These are phyloP conservation scores for Fraxinus nigra DNA, from an alignment of 305 asterid species.

Conservation along the genomic window DNA sequence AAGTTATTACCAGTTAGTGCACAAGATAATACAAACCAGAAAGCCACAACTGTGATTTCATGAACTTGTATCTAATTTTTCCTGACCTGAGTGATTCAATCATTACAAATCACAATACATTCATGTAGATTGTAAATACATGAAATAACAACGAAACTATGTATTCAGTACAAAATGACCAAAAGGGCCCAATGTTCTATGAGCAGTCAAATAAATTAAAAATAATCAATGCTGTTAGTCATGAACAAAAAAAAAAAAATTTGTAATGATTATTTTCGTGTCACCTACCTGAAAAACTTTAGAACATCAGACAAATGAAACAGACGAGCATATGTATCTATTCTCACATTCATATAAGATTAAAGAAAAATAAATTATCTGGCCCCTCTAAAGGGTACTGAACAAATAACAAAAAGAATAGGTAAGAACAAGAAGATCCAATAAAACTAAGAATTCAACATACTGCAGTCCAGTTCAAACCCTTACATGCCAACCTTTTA, in stretches of 20 bases:
- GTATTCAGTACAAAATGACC: slow-evolving; percentile 3
- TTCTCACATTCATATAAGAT: not conserved
- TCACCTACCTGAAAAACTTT: not conserved
- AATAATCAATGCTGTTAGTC: slow-evolving; percentile 2
- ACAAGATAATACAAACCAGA: slow-evolving; percentile 15
- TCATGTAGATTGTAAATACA: not conserved
- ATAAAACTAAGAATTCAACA: not conserved
- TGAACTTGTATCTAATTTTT: not conserved
- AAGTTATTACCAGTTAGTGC: slow-evolving; percentile 27
- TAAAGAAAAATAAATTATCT: not conserved
- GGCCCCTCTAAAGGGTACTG: not conserved
- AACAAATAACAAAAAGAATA: not conserved
- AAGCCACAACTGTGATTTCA: not conserved
- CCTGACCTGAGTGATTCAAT: slow-evolving; percentile 1
- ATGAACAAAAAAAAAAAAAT: not conserved
- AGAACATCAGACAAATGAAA: not conserved
- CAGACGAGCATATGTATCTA: not conserved
- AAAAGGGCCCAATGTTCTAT: not conserved
- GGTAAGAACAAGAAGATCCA: not conserved
- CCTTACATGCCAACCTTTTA: not conserved
- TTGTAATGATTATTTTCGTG: not conserved
- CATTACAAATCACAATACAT: not conserved
- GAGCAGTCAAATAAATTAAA: not conserved
- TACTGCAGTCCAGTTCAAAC: not conserved
- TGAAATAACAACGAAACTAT: not conserved